phyloP scores from a whole-genome alignment of 495 filamentous ascomycete genomes.

The Hyaloscypha hepaticicola region DNA sequence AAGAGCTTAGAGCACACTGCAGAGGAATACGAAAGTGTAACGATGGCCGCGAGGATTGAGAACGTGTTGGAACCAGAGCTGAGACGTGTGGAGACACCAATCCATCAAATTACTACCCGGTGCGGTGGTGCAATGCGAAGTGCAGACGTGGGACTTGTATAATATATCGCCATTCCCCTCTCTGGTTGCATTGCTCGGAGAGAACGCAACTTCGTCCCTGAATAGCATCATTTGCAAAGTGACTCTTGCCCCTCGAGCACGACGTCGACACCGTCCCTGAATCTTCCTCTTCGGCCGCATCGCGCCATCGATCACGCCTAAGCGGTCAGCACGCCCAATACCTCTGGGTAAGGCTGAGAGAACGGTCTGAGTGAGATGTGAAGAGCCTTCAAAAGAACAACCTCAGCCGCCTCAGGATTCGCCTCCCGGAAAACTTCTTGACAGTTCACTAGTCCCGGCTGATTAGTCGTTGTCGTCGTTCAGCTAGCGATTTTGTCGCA shows the following conservation, averaged over 20 bases:
- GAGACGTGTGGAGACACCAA: not conserved
- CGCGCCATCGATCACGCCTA: slow-evolving; percentile 7
- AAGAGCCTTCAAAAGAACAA: not conserved
- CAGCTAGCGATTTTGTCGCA: not conserved
- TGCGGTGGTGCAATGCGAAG: slow-evolving; percentile 2
- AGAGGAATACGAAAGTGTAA: not conserved
- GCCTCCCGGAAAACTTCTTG: not conserved
- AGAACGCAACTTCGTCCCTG: not conserved
- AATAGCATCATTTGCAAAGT: not conserved
- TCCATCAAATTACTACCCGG: slow-evolving; percentile 1
- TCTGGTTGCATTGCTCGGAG: not conserved
- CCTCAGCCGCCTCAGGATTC: not conserved
- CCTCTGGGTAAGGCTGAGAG: not conserved
- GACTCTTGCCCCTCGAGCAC: not conserved
- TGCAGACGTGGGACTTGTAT: not conserved
- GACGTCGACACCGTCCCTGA: not conserved
- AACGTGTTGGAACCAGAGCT: not conserved
- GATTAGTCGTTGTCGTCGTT: not conserved
- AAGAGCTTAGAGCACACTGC: not conserved
- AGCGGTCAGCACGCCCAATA: slow-evolving; percentile 2
- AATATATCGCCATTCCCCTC: not conserved
- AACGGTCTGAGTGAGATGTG: not conserved
- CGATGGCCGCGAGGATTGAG: not conserved
- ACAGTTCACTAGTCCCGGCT: too few species aligned
- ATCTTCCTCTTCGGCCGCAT: not conserved